Evolutionary conservation across 1,284 basidiomycete species (phyloP).

Genomic region (Rhodotorula sp.): DNA sequence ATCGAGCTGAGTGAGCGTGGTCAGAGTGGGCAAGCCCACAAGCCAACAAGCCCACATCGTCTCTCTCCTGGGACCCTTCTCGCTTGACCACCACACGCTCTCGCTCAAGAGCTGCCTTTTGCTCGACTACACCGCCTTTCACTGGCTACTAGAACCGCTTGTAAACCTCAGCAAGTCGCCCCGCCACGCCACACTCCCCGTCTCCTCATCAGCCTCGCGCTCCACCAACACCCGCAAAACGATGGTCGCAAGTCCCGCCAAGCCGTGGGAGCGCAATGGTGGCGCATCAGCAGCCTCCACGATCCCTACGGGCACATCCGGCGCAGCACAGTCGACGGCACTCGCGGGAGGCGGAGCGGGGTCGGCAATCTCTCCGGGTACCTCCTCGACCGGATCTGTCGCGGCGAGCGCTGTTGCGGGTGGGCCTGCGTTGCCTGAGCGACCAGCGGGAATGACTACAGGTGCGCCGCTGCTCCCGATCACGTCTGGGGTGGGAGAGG

Average conservation of each 20-base stretch:
- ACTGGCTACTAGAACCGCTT: not conserved
- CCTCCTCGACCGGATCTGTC: not conserved
- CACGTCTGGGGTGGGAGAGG: no score
- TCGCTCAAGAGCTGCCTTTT: not conserved
- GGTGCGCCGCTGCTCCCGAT: not conserved
- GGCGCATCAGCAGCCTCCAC: slow-evolving; percentile 3
- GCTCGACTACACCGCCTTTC: no score
- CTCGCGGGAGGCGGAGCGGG: not conserved
- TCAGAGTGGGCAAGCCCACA: no score
- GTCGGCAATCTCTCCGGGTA: slow-evolving; percentile 1
- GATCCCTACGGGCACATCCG: not conserved
- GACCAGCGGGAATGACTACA: slow-evolving; percentile 21
- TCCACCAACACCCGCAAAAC: not conserved
- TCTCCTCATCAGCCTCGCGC: not conserved
- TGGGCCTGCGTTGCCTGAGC: slow-evolving; percentile 24
- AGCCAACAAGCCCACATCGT: no score
- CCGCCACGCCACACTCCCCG: not conserved
- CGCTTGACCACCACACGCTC: not conserved
- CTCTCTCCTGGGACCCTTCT: no score
- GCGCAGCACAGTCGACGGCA: not conserved
- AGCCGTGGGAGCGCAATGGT: slow-evolving; percentile 36
- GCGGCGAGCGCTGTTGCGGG: not conserved
- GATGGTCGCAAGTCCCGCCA: slow-evolving; percentile 34
- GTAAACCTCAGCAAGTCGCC: not conserved
- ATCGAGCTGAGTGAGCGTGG: not conserved